A percentile compares a stretch with the other conserved stretches of the same genome.
Conservation (phyloP, 805 yeast genomes). For the Starmerella khaoyaiensis region DNA sequence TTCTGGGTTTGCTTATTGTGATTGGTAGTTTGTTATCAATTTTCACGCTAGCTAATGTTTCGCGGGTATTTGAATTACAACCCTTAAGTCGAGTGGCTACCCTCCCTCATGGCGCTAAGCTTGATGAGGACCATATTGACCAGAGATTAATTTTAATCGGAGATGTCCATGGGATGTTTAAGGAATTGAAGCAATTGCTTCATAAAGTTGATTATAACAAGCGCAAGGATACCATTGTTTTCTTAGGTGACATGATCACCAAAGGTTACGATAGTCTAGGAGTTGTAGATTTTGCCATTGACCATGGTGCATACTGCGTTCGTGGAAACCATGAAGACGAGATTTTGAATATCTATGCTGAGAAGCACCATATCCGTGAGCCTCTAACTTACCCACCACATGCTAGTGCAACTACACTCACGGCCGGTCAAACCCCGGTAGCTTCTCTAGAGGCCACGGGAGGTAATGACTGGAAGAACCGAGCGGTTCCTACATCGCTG, state of each 20-base stretch:
- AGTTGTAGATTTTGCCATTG: conserved; percentile 53
- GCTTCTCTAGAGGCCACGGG: conserved; percentile 16
- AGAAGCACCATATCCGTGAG: conserved; percentile 36
- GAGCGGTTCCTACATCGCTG: neutral
- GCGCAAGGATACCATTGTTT: conserved; percentile 42
- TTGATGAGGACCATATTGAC: conserved; percentile 13
- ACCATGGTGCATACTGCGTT: conserved; percentile 52
- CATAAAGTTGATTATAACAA: conserved; percentile 33
- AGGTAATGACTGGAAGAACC: conserved; percentile 9
- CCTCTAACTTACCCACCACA: conserved; percentile 23
- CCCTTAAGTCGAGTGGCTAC: conserved; percentile 21
- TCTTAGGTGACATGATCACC: conserved; percentile 74
- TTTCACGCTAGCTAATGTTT: neutral
- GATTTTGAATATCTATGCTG: conserved; percentile 51
- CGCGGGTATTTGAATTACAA: conserved; percentile 11
- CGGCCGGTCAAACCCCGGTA: conserved; percentile 15
- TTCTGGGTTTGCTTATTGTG: neutral
- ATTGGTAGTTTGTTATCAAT: neutral
- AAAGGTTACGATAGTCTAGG: conserved; percentile 69
- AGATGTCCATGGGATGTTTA: conserved; percentile 73
- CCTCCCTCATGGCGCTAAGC: conserved; percentile 15
- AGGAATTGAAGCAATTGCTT: conserved; percentile 42
- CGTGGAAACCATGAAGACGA: conserved; percentile 84
- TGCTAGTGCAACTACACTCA: conserved; percentile 17
- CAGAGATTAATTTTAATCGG: conserved; percentile 58